A percentile compares a stretch with the other conserved stretches of the same genome.
phyloP scores from a whole-genome alignment of 1,284 basidiomycete genomes.

The Pseudozyma sp. region DNA sequence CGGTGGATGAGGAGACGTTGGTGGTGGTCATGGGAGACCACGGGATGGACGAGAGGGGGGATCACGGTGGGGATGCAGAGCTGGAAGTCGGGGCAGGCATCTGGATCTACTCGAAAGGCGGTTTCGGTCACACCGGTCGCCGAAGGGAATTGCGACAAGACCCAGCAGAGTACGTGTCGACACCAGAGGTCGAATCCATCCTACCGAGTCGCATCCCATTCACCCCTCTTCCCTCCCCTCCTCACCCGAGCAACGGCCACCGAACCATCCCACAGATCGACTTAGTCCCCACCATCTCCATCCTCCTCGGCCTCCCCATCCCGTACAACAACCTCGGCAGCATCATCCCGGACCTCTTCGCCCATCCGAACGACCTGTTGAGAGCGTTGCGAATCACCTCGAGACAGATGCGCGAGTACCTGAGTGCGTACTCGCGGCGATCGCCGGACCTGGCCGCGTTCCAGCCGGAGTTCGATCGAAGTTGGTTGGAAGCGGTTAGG shows the following conservation, averaged over 20 bases:
- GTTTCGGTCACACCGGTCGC: conserved; percentile 18
- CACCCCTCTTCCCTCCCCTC: conserved; percentile 56
- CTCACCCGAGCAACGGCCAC: conserved; percentile 67
- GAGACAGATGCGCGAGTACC: conserved; percentile 81
- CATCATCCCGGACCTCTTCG: conserved; percentile 89
- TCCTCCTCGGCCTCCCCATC: conserved; percentile 91
- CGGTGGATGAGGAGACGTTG: conserved; percentile 70
- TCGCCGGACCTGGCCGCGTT: conserved; percentile 75
- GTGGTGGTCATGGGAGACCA: conserved; percentile 94
- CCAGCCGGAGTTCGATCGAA: conserved; percentile 58
- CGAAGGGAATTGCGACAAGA: neutral
- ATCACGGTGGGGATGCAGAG: conserved; percentile 91
- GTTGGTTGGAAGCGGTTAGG: conserved; percentile 47
- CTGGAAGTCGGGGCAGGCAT: conserved; percentile 87
- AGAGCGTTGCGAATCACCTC: conserved; percentile 80
- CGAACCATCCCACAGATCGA: conserved; percentile 92
- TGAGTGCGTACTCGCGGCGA: conserved; percentile 77
- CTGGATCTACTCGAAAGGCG: conserved; percentile 79
- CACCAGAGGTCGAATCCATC: conserved; percentile 7
- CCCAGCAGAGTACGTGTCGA: conserved; percentile 26
- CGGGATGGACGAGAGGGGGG: conserved; percentile 94
- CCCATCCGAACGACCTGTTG: conserved; percentile 70
- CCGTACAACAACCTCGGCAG: conserved; percentile 95
- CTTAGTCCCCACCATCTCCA: conserved; percentile 86
- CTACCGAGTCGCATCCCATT: conserved; percentile 43